Base-by-base conservation (phyloP, 1,284 basidiomycete species). In the Agroathelia rolfsii region DNA sequence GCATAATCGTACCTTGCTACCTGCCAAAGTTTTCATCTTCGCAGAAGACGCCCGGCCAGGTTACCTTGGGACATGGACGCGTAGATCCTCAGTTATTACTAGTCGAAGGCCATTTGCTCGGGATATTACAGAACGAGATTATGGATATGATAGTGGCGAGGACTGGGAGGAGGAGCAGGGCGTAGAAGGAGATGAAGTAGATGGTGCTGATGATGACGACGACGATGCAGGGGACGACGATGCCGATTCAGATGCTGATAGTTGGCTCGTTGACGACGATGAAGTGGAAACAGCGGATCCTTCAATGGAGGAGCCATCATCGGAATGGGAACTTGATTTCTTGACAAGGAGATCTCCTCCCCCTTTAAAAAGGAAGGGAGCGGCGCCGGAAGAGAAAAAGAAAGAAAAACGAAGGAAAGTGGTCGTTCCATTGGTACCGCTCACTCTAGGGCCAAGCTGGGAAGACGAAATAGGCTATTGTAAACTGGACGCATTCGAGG, bases 41-140 rank as follows among this genome's bases (percentile, higher is more conserved):
- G 53, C 63, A 14, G 77, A 78, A 39, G 83, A 90, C 50, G 64
- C 67, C 1, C 72, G 87, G 20, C 87, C 87, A 12, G 85, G 84
- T 2, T 92, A 88, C 53, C 79, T 77, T 45, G 87, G 86, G 16
- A 90, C 87, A 11, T 90, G 82, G 80, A 87, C 85, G 7, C 75
- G 78, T 31, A 71, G 63, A 38, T 86, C 83, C 14, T 62, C 61
- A 10, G 54, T 71, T 32, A 71, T 92, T 36, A 76, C 80, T 2
- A 74, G 82, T 6, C 71, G 87, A n/a, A 68, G 63, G 19, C 85
- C 88, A 2, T 76, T 87, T 39, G 69, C 64, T 3, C 66, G 68
- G 40, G 88, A 92, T 46, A 60, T 72, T 5, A 57, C 76, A 4
- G 64, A 70, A 13, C 64, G 81, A 34, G 84, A 92, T 55, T 92